Conservation (phyloP, 768 basidiomycete genomes). For the Hemileccinum rubropunctum region DNA sequence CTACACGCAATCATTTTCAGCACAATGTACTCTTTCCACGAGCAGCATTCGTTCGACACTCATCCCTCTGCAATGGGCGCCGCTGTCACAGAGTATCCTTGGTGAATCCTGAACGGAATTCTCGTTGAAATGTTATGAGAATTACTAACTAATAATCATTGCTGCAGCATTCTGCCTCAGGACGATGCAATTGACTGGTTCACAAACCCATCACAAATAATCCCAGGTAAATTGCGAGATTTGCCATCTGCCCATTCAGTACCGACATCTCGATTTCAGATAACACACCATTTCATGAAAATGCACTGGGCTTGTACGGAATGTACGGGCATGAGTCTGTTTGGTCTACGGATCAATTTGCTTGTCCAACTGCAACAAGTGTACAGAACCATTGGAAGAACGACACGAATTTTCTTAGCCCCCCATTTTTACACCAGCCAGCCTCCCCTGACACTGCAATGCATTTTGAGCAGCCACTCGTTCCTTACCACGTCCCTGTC, state of each 20-base stretch:
- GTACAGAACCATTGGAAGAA: background rate
- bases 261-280: conserved; percentile 5
- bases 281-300: background rate
- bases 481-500: background rate
- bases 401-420: background rate
- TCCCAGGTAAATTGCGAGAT: background rate
- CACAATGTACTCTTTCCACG: background rate
- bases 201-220: background rate
- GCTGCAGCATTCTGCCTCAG: background rate
- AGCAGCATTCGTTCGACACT: background rate
- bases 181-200: background rate
- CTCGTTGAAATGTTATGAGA: background rate
- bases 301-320: conserved; percentile 1
- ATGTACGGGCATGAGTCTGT: background rate
- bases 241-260: background rate
- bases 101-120: background rate
- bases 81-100: background rate
- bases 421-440: background rate
- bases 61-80: background rate
- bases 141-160: too few species aligned
- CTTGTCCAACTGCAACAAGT: background rate
- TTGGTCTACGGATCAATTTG: background rate
- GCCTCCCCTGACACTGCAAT: background rate
- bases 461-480: background rate
- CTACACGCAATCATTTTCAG: background rate